Evolutionary conservation across 257 asterid genomes (phyloP).

Genomic region (Nicotiana sylvestris): DNA sequence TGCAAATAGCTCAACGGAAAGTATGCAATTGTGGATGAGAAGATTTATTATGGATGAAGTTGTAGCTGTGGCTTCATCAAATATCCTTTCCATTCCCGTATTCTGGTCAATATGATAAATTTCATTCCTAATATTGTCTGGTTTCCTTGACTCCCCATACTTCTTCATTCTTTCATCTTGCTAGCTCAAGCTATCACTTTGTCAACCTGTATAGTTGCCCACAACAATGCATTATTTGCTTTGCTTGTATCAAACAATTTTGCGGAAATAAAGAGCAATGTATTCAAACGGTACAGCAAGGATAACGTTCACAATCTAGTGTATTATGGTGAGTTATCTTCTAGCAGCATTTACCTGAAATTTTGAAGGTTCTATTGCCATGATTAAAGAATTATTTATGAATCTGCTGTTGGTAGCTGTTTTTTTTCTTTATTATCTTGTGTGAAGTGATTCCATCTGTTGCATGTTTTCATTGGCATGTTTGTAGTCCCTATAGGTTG

Average conservation of each 20-base stretch:
- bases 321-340: conserved; percentile 69
- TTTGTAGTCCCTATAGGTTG: background rate
- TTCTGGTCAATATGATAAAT: background rate
- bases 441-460: conserved; percentile 1
- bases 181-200: conserved; percentile 96
- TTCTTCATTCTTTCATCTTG: conserved; percentile 82
- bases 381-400: background rate
- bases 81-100: conserved; percentile 60
- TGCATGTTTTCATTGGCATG: background rate
- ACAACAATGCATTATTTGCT: conserved; percentile 84
- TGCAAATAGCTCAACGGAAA: conserved; percentile 69
- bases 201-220: conserved; percentile 98
- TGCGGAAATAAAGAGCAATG: conserved; percentile 94
- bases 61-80: conserved; percentile 74
- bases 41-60: conserved; percentile 75
- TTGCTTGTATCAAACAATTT: conserved; percentile 97
- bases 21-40: conserved; percentile 49
- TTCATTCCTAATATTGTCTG: conserved; percentile 16
- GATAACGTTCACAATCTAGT: conserved; percentile 84
- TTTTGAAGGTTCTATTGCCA: background rate
- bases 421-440: background rate
- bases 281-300: conserved; percentile 89
- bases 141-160: conserved; percentile 67
- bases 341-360: background rate
- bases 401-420: conserved; percentile 7